Evolutionary conservation across 106 monocot genomes (phyloP).

Genomic region (Acanthochlamys bracteata): DNA sequence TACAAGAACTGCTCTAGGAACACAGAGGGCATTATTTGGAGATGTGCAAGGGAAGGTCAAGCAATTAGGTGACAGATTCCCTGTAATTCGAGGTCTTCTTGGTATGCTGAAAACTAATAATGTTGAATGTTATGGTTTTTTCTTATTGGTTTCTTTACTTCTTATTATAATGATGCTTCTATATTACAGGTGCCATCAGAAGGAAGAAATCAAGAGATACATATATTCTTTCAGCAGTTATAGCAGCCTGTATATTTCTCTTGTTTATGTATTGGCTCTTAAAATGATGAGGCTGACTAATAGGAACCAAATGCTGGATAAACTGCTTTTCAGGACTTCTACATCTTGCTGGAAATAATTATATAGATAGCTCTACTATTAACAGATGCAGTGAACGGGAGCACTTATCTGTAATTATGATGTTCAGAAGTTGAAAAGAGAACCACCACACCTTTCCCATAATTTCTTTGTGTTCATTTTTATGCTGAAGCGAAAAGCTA

Average conservation of each 20-base stretch:
- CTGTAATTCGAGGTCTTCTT: constrained; percentile 76
- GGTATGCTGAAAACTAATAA: constrained; percentile 29
- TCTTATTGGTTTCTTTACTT: too few species aligned
- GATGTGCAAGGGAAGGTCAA: constrained; percentile 93
- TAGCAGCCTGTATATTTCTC: constrained; percentile 91
- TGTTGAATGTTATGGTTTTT: too few species aligned
- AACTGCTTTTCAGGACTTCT: too few species aligned
- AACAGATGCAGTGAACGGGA: too few species aligned
- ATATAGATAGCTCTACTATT: too few species aligned
- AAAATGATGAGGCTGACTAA: constrained; percentile 54
- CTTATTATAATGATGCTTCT: neutral
- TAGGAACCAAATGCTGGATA: too few species aligned
- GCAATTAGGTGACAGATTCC: constrained; percentile 89
- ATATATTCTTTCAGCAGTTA: constrained; percentile 83
- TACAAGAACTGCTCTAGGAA: constrained; percentile 61
- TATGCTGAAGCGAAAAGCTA: too few species aligned
- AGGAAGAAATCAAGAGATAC: constrained; percentile 86
- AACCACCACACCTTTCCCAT: too few species aligned
- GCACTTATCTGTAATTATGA: too few species aligned
- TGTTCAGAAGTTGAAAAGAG: too few species aligned
- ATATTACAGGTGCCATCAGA: constrained; percentile 68
- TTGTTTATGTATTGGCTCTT: constrained; percentile 92
- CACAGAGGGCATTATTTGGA: constrained; percentile 64
- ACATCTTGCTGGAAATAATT: too few species aligned
- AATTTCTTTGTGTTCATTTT: too few species aligned